Evolutionary conservation across 352 stramenopile species (phyloP).

Genomic region (Globisporangium okanoganense): DNA sequence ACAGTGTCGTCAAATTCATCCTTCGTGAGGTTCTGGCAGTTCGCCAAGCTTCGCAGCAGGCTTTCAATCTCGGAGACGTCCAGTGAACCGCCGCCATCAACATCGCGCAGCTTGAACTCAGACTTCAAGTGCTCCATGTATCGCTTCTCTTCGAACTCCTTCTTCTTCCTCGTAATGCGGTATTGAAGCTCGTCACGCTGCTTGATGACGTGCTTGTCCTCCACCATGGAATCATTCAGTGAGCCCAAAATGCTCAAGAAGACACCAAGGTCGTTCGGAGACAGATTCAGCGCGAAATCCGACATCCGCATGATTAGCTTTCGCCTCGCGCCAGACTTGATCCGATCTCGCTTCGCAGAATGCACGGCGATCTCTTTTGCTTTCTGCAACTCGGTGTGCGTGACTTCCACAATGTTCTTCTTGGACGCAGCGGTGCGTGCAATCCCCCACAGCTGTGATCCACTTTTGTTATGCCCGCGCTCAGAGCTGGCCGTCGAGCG

Average conservation of each 20-base stretch:
- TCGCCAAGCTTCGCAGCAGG: constrained; percentile 57
- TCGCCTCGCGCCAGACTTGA: constrained; percentile 52
- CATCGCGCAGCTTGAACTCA: constrained; percentile 72
- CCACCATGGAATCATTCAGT: constrained; percentile 66
- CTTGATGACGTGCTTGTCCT: constrained; percentile 59
- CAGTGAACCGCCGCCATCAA: constrained; percentile 66
- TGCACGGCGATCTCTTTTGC: constrained; percentile 27
- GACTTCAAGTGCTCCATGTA: constrained; percentile 68
- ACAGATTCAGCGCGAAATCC: constrained; percentile 83
- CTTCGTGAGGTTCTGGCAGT: constrained; percentile 70
- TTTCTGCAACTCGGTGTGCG: constrained; percentile 42
- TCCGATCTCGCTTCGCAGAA: constrained; percentile 26
- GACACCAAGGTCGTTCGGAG: constrained; percentile 69
- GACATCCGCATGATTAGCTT: constrained; percentile 80
- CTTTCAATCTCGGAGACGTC: constrained; percentile 64
- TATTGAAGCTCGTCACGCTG: constrained; percentile 40
- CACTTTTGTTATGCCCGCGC: constrained; percentile 22
- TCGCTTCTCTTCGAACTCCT: constrained; percentile 55
- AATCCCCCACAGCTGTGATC: constrained; percentile 50
- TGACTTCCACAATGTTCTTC: constrained; percentile 59
- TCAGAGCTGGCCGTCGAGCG: constrained; percentile 5
- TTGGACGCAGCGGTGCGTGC: constrained; percentile 48
- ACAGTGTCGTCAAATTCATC: constrained; percentile 77
- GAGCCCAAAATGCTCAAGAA: constrained; percentile 70
- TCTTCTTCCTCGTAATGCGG: constrained; percentile 45